Conservation (phyloP, 2,329 filamentous ascomycete species). For the Emmonsia crescens region DNA sequence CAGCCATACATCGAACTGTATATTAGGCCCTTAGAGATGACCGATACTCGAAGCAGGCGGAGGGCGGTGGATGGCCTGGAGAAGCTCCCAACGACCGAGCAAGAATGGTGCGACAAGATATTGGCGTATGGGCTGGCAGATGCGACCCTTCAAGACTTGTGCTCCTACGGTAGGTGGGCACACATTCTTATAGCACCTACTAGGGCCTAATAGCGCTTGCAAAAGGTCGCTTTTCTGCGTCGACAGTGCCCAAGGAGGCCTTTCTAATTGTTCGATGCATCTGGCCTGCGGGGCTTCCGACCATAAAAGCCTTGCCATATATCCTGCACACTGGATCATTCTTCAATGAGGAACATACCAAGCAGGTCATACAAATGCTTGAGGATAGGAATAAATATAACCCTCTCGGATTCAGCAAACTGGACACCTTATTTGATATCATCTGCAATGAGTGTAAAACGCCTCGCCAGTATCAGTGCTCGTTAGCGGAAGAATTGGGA, state of each 20-base stretch:
- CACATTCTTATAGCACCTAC: background rate
- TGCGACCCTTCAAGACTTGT: background rate
- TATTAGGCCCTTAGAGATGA: background rate
- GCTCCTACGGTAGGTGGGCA: background rate
- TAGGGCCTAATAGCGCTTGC: background rate
- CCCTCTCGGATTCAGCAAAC: background rate
- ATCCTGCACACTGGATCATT: background rate
- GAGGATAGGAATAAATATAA: background rate
- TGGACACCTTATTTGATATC: constrained; percentile 5
- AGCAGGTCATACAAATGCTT: background rate
- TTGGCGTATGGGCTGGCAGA: background rate
- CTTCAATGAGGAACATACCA: constrained; percentile 4
- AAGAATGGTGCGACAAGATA: background rate
- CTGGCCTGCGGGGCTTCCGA: background rate
- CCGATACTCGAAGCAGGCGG: background rate
- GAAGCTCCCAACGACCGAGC: constrained; percentile 2
- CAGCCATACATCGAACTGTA: background rate
- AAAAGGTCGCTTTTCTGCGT: constrained; percentile 7
- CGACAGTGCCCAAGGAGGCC: constrained; percentile 5
- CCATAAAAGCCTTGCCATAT: background rate
- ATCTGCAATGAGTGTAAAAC: constrained; percentile 6
- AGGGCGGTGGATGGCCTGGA: background rate
- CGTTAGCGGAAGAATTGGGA: constrained; percentile 8
- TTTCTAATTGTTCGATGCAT: constrained; percentile 5
- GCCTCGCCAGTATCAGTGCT: constrained; percentile 2